Base-by-base conservation (phyloP, 352 stramenopile species). In the Elongisporangium senticosum region DNA sequence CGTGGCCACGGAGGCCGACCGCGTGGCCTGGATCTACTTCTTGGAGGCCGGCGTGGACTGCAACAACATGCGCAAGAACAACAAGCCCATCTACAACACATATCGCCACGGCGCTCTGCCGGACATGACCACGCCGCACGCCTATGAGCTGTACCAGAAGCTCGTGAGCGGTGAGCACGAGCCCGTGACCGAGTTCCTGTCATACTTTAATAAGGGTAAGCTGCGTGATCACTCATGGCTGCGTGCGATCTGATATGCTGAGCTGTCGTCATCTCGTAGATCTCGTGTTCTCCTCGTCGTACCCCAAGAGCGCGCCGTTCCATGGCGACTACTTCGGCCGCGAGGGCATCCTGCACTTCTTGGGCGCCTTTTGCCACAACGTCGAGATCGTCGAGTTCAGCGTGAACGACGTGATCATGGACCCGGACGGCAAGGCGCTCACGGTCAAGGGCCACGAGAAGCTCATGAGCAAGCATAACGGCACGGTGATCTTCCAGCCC, bases 141-240 rank as follows among this genome's bases (percentile, higher is more conserved):
- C 74, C 13, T 95, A 94, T 58, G 83, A 92, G n/a, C 21, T 89
- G 17, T 93, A 84, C 60, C 74, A 74, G 3, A 83, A 80, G 17
- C 69, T 92, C 59, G 57, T 93, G 48, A 62, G 70, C 23, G 82
- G 79, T 33, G 81, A 95, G 20, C 52, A 76, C 14, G 48, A 55
- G 13, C 51, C 77, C 14, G 60, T 89, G 53, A 83, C 69, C 23
- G 84, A 95, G 37, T 66, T 93, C 48, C 56, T 93, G 56, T 71
- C 86, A 21, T 95, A 92, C 53, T 95, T 95, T 56, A 95, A 94
- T 71, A 95, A 95, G 72, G 71, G 71, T 79, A 51, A 20, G 50
- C 11, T 24, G n/a, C 49, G 7, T 23, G 17, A 40, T 17, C 50
- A 14, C 23, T 26, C 23, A 22, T 55, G 13, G 47, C 20, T 51